Percentiles rank a stretch among this genome's conserved stretches.
Conservation (phyloP, 805 yeast genomes). For the Zygotorulaspora chibaensis region DNA sequence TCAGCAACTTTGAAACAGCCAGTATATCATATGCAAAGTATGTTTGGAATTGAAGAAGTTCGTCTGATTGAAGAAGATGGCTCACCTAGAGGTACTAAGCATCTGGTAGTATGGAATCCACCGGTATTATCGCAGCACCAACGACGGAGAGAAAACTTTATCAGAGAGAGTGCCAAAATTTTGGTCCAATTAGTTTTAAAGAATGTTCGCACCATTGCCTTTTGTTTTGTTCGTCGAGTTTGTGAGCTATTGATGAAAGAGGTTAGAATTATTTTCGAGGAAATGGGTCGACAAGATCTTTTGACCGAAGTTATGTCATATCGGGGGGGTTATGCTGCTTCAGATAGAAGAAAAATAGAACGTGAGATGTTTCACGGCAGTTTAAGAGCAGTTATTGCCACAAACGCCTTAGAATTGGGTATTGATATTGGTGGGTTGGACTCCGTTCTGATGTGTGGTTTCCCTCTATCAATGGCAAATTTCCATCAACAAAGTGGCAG, state of each 20-base stretch:
- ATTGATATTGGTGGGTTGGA: conserved; percentile 92
- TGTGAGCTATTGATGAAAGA: conserved; percentile 89
- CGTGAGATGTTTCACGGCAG: conserved; percentile 85
- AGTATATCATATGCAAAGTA: conserved; percentile 57
- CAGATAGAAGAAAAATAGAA: conserved; percentile 84
- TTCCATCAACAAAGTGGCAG: conserved; percentile 96
- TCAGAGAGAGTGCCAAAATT: conserved; percentile 71
- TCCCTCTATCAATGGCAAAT: conserved; percentile 81
- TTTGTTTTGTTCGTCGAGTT: conserved; percentile 78
- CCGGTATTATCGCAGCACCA: conserved; percentile 56
- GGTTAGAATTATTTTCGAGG: conserved; percentile 52
- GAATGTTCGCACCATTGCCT: conserved; percentile 78
- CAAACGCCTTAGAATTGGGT: conserved; percentile 93
- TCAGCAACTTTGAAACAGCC: conserved; percentile 90
- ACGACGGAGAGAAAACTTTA: conserved; percentile 63
- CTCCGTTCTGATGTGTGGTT: conserved; percentile 88
- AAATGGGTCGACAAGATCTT: conserved; percentile 42
- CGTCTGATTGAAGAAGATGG: conserved; percentile 74
- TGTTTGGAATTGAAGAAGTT: conserved; percentile 65
- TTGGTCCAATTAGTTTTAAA: conserved; percentile 59
- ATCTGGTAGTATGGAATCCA: conserved; percentile 79
- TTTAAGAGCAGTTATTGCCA: conserved; percentile 81
- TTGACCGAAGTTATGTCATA: conserved; percentile 79
- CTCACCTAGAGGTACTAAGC: conserved; percentile 77
- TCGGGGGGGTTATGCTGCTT: conserved; percentile 88